These are phyloP conservation scores for Xylariaceae sp. DNA, from an alignment of 2,329 filamentous ascomycete genomes.

Conservation along the genomic window DNA sequence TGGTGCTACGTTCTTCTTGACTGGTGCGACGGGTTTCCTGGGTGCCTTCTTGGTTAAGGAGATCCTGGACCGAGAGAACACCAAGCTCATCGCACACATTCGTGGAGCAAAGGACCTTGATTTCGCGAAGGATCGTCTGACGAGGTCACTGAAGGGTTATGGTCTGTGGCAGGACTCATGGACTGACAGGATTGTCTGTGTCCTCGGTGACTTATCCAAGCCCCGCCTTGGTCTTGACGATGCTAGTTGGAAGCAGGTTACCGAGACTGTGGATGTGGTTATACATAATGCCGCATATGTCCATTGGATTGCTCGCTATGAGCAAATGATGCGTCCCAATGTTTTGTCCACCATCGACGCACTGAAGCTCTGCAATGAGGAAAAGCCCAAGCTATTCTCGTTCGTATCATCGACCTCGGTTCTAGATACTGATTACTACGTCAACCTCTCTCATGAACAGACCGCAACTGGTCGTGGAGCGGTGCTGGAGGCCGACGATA, in stretches of 20 bases:
- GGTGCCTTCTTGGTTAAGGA: conserved; percentile 80
- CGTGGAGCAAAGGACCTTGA: conserved; percentile 64
- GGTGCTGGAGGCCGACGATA: conserved; percentile 75
- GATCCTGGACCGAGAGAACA: conserved; percentile 63
- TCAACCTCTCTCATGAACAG: conserved; percentile 40
- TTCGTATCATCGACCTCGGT: not conserved
- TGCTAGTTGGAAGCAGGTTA: conserved; percentile 61
- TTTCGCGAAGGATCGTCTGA: conserved; percentile 66
- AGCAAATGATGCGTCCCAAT: conserved; percentile 71
- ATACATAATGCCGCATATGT: conserved; percentile 83
- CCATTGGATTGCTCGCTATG: conserved; percentile 82
- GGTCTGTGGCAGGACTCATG: conserved; percentile 76
- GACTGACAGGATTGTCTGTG: conserved; percentile 64
- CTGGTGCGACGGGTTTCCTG: conserved; percentile 88
- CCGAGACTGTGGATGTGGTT: conserved; percentile 69
- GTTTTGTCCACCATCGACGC: conserved; percentile 80
- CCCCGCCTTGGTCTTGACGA: conserved; percentile 73
- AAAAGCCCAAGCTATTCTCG: conserved; percentile 33
- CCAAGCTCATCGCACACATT: conserved; percentile 74
- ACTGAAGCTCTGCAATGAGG: conserved; percentile 73
- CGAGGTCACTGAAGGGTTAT: conserved; percentile 71
- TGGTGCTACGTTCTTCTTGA: conserved; percentile 71
- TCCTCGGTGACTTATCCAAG: conserved; percentile 74
- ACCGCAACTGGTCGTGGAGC: conserved; percentile 63
- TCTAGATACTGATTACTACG: not conserved